phyloP scores from a whole-genome alignment of 257 asterid species.

The Ajuga chamaepitys region DNA sequence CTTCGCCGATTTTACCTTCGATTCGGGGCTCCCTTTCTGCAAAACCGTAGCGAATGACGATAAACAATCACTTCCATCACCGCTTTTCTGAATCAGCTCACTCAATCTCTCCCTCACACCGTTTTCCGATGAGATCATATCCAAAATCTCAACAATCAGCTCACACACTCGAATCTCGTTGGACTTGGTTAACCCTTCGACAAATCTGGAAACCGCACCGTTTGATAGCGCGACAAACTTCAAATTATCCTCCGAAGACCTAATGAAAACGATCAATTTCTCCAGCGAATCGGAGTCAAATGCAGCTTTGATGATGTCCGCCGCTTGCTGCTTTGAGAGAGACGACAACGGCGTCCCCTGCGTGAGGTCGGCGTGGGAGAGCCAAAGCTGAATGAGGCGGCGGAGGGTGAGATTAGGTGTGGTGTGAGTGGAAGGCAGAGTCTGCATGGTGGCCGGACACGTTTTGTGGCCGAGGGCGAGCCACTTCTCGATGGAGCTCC shows the following conservation, averaged over 20 bases:
- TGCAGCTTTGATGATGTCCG: conserved; percentile 27
- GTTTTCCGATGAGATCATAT: conserved; percentile 33
- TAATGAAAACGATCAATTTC: conserved; percentile 37
- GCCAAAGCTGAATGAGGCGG: conserved; percentile 72
- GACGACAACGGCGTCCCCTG: conserved; percentile 17
- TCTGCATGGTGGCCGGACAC: conserved; percentile 92
- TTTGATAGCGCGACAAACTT: conserved; percentile 31
- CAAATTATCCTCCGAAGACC: conserved; percentile 49
- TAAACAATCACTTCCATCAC: conserved; percentile 21
- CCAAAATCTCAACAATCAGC: conserved; percentile 43
- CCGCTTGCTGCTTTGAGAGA: conserved; percentile 31
- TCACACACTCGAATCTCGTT: conserved; percentile 42
- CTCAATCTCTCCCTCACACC: conserved; percentile 39
- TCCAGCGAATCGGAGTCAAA: conserved; percentile 22
- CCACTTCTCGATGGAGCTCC: conserved; percentile 83
- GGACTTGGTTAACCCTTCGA: conserved; percentile 22
- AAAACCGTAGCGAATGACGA: conserved; percentile 34
- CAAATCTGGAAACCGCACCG: conserved; percentile 30
- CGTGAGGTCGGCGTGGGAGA: conserved; percentile 41
- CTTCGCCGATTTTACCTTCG: conserved; percentile 53
- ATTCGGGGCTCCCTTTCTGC: conserved; percentile 38
- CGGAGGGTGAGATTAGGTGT: conserved; percentile 90
- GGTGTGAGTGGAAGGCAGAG: conserved; percentile 58
- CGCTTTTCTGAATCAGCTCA: conserved; percentile 28
- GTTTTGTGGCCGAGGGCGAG: conserved; percentile 81